Evolutionary conservation across 2,329 filamentous ascomycete genomes (phyloP).

Genomic region (Colletotrichum brevisporum): DNA sequence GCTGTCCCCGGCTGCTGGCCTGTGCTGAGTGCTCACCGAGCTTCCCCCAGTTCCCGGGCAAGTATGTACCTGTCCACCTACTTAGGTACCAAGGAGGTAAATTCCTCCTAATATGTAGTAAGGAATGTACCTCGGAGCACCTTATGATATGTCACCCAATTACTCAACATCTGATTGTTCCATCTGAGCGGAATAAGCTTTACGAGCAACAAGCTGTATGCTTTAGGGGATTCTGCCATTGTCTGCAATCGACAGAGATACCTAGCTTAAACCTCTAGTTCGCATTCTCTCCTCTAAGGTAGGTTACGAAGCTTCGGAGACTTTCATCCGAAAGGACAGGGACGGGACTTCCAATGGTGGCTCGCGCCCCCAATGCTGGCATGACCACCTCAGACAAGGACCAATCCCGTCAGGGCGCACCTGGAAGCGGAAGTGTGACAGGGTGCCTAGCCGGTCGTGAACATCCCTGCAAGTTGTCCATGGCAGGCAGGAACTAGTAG

Average conservation of each 20-base stretch:
- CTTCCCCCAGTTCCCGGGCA: not conserved
- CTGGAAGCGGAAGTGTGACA: constrained; percentile 21
- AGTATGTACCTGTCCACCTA: too few relatives aligned
- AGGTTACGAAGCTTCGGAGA: constrained; percentile 20
- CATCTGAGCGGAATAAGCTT: too few relatives aligned
- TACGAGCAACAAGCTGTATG: too few relatives aligned
- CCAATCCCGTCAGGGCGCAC: constrained; percentile 11
- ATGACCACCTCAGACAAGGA: not conserved
- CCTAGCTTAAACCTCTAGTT: too few relatives aligned
- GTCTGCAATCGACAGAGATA: too few relatives aligned
- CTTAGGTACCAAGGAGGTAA: not conserved
- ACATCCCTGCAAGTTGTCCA: not conserved
- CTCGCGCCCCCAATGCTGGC: constrained; percentile 15
- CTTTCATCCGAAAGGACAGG: constrained; percentile 33
- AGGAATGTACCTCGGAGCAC: too few relatives aligned
- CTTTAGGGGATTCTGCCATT: too few relatives aligned
- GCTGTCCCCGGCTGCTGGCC: not conserved
- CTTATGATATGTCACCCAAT: too few relatives aligned
- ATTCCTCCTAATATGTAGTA: not conserved
- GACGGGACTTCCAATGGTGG: not conserved
- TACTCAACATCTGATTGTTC: too few relatives aligned
- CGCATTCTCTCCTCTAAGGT: not conserved
- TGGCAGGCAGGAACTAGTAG: not conserved
- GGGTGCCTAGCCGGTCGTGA: constrained; percentile 9
- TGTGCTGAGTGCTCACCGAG: constrained; percentile 34